phyloP scores from a whole-genome alignment of 1,284 basidiomycete genomes.

The Cutaneotrichosporon arboriforme region DNA sequence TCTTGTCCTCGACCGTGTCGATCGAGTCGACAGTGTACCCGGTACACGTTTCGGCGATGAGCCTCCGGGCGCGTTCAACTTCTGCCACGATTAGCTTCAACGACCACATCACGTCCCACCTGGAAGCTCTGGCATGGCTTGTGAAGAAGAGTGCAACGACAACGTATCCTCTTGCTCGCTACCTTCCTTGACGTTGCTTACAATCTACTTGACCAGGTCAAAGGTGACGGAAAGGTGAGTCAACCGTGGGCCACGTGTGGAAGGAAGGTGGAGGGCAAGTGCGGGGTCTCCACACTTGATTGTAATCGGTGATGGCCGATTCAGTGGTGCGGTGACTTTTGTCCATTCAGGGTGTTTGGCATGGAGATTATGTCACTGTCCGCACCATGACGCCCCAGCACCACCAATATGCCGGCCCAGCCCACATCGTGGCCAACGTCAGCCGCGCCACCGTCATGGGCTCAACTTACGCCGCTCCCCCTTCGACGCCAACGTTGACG shows the following conservation, averaged over 20 bases:
- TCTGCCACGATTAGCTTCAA: conserved; percentile 48
- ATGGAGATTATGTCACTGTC: too few species aligned
- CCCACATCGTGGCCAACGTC: too few species aligned
- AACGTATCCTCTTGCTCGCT: neutral
- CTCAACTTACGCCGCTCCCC: too few species aligned
- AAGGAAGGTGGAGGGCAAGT: neutral
- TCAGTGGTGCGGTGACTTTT: neutral
- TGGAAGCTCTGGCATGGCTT: conserved; percentile 61
- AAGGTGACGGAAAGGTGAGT: neutral
- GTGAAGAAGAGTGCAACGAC: neutral
- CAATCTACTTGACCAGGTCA: too few species aligned
- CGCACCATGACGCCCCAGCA: too few species aligned
- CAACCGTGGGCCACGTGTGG: neutral
- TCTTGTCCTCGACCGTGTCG: conserved; percentile 60
- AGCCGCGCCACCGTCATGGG: neutral
- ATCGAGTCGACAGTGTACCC: conserved; percentile 59
- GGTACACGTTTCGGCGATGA: conserved; percentile 56
- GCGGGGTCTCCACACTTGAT: neutral
- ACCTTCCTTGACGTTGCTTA: too few species aligned
- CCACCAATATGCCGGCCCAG: too few species aligned
- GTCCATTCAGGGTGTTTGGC: too few species aligned
- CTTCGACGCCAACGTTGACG: neutral
- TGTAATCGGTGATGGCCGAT: neutral
- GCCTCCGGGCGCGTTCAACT: conserved; percentile 63
- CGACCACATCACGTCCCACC: conserved; percentile 45